Conservation (phyloP, 495 filamentous ascomycete genomes). For the Daldinia decipiens region DNA sequence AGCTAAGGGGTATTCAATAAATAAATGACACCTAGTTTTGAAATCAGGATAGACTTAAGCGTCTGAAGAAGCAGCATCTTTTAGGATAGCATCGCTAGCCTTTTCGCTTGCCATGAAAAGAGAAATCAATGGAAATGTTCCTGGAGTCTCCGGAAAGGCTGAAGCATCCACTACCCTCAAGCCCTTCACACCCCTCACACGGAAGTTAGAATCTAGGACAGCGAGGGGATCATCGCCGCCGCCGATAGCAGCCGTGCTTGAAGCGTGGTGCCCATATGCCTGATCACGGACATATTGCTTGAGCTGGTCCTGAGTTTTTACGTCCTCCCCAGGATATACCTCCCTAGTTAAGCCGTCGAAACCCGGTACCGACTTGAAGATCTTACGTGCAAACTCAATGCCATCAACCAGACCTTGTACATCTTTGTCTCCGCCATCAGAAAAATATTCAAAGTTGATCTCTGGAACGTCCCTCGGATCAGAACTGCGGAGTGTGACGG, state of each 20-base stretch:
- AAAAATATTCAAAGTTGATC: not conserved
- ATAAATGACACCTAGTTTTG: too few species aligned
- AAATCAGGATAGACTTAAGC: not conserved
- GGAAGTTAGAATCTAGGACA: not conserved
- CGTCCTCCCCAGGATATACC: not conserved
- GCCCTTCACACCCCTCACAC: not conserved
- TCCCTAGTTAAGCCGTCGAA: not conserved
- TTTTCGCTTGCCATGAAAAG: not conserved
- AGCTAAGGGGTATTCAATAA: too few species aligned
- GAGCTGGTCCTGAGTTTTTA: not conserved
- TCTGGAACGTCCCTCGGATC: not conserved
- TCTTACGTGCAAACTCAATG: not conserved
- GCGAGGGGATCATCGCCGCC: constrained; percentile 2
- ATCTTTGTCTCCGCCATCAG: not conserved
- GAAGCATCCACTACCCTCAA: constrained; percentile 5
- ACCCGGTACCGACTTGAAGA: not conserved
- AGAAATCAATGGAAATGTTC: constrained; percentile 7
- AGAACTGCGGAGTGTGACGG: not conserved
- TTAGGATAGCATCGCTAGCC: not conserved
- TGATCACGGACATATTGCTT: constrained; percentile 4
- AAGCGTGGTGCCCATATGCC: constrained; percentile 6
- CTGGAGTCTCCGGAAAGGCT: constrained; percentile 4
- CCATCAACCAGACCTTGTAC: not conserved
- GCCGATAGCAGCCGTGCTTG: constrained; percentile 5
- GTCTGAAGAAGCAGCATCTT: not conserved